These are phyloP conservation scores for Nadsonia commutata DNA, from an alignment of 1,139 yeast species.

Conservation along the genomic window DNA sequence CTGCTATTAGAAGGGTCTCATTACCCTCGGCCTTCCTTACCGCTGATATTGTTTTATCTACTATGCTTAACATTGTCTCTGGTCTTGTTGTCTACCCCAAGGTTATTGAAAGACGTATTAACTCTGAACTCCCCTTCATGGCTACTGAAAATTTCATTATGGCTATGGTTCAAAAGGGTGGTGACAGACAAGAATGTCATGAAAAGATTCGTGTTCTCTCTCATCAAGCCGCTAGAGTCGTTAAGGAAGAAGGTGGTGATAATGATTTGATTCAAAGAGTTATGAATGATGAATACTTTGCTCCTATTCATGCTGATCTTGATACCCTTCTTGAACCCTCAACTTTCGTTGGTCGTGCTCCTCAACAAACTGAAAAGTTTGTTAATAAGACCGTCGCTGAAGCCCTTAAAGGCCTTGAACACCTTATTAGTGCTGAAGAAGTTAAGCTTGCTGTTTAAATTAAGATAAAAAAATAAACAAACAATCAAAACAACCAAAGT, in stretches of 20 bases:
- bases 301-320: constrained; percentile 78
- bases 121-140: constrained; percentile 94
- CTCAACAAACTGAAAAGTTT: constrained; percentile 92
- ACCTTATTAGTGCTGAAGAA: constrained; percentile 44
- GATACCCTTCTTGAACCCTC: constrained; percentile 74
- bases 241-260: constrained; percentile 97
- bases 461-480: too few species aligned
- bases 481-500: too few species aligned
- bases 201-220: constrained; percentile 94
- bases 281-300: constrained; percentile 63
- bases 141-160: constrained; percentile 97
- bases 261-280: constrained; percentile 90
- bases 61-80: constrained; percentile 79
- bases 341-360: constrained; percentile 97
- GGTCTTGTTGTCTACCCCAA: constrained; percentile 97
- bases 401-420: constrained; percentile 60
- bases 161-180: constrained; percentile 99
- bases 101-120: constrained; percentile 93
- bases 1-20: constrained; percentile 95
- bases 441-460: constrained; percentile 30
- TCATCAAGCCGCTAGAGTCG: constrained; percentile 95
- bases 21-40: constrained; percentile 94
- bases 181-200: constrained; percentile 95
- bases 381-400: constrained; percentile 69
- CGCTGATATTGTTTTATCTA: constrained; percentile 82